Conservation (phyloP, 257 asterid genomes). For the Solanum appendiculatum region DNA sequence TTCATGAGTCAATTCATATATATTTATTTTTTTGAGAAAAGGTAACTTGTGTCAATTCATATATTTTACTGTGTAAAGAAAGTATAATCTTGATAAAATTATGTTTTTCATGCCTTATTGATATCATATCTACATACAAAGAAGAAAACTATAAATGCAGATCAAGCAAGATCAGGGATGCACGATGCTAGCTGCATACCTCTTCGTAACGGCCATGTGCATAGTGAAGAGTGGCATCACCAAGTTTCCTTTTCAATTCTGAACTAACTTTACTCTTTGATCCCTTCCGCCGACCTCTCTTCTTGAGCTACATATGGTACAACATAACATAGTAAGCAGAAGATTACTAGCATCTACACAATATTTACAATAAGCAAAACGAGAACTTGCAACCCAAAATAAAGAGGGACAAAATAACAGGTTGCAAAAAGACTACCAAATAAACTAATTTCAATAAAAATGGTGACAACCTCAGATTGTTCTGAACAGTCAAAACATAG, state of each 20-base stretch:
- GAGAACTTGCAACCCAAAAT: not conserved
- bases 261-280: slow-evolving; percentile 43
- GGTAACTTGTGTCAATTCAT: not conserved
- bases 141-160: not conserved
- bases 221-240: slow-evolving; percentile 72
- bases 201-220: slow-evolving; percentile 59
- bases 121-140: not conserved
- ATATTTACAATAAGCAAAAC: not conserved
- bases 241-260: slow-evolving; percentile 61
- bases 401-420: not conserved
- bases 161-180: not conserved
- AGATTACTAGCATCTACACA: not conserved
- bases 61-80: not conserved
- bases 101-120: not conserved
- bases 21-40: not conserved
- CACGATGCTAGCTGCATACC: slow-evolving; percentile 25
- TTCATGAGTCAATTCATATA: not conserved
- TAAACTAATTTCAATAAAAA: not conserved
- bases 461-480: not conserved
- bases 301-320: slow-evolving; percentile 26
- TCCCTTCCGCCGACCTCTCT: slow-evolving; percentile 65
- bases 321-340: not conserved
- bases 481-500: not conserved
- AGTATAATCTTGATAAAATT: not conserved
- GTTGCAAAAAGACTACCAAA: not conserved